Percentiles rank a stretch among this genome's conserved stretches.
These are phyloP conservation scores for Centella asiatica DNA, from an alignment of 129 eudicot genomes.

Conservation along the genomic window DNA sequence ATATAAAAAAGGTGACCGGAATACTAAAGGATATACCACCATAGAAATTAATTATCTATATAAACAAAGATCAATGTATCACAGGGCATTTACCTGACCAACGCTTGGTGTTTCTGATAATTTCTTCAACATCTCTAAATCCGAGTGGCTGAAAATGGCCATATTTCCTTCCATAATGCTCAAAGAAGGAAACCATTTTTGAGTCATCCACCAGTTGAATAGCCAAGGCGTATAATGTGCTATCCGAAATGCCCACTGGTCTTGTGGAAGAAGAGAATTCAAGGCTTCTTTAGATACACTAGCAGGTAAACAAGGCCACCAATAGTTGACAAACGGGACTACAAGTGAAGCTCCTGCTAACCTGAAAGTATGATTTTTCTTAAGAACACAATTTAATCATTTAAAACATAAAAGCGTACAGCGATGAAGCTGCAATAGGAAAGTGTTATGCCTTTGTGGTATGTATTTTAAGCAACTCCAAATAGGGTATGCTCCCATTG, in stretches of 20 bases:
- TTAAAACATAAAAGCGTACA: background rate
- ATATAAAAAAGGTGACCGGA: too few relatives aligned
- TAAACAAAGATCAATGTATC: background rate
- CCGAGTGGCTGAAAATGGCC: slow-evolving; percentile 18
- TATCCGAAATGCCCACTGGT: slow-evolving; percentile 31
- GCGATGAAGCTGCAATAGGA: background rate
- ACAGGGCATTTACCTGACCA: slow-evolving; percentile 21
- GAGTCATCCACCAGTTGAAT: slow-evolving; percentile 52
- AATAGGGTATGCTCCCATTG: slow-evolving; percentile 70
- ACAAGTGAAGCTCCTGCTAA: slow-evolving; percentile 36
- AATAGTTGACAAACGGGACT: slow-evolving; percentile 36
- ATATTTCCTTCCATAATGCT: slow-evolving; percentile 20
- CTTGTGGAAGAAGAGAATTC: slow-evolving; percentile 9
- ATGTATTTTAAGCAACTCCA: slow-evolving; percentile 77
- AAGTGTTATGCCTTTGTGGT: slow-evolving; percentile 53
- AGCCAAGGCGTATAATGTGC: slow-evolving; percentile 45
- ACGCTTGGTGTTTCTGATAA: slow-evolving; percentile 10
- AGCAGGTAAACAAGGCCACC: slow-evolving; percentile 40
- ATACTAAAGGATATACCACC: too few relatives aligned
- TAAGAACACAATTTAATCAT: background rate
- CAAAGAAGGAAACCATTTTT: slow-evolving; percentile 27
- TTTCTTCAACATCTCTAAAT: slow-evolving; percentile 19
- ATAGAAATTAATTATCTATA: too few relatives aligned
- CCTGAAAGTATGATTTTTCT: background rate
- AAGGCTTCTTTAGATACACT: slow-evolving; percentile 19